Evolutionary conservation across 2,329 filamentous ascomycete genomes (phyloP).

Genomic region (Ophiostoma perfectum): DNA sequence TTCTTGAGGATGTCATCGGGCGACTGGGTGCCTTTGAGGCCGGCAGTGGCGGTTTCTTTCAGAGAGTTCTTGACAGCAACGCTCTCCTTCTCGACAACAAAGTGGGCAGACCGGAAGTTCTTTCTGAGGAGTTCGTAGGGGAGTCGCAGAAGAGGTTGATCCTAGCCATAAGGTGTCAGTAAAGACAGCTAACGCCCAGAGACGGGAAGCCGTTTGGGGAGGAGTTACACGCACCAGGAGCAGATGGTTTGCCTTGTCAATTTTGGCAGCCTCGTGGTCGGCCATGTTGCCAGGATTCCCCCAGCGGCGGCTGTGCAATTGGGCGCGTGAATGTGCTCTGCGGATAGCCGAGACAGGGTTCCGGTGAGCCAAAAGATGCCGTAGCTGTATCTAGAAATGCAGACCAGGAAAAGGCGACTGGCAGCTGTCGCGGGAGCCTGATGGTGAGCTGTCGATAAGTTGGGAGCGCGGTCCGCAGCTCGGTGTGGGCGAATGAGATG

Average conservation of each 20-base stretch:
- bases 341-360: not conserved
- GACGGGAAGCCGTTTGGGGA: constrained; percentile 3
- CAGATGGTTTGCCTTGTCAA: constrained; percentile 70
- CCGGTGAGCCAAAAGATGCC: not conserved
- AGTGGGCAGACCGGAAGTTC: constrained; percentile 84
- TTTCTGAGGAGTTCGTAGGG: constrained; percentile 89
- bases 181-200: not conserved
- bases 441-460: not conserved
- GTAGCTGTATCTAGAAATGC: not conserved
- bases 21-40: constrained; percentile 55
- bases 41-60: constrained; percentile 60
- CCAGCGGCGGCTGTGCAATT: not conserved
- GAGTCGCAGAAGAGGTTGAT: constrained; percentile 88
- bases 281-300: constrained; percentile 44
- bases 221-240: constrained; percentile 54
- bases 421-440: not conserved
- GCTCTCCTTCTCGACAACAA: constrained; percentile 67
- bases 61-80: constrained; percentile 56
- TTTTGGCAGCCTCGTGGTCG: constrained; percentile 57
- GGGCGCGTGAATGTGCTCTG: not conserved
- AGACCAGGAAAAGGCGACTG: not conserved
- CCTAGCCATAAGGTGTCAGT: constrained; percentile 46
- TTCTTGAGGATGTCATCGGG: constrained; percentile 70
- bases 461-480: not conserved
- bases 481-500: not conserved